Evolutionary conservation across 257 asterid genomes (phyloP).

Genomic region (Petunia secreta): DNA sequence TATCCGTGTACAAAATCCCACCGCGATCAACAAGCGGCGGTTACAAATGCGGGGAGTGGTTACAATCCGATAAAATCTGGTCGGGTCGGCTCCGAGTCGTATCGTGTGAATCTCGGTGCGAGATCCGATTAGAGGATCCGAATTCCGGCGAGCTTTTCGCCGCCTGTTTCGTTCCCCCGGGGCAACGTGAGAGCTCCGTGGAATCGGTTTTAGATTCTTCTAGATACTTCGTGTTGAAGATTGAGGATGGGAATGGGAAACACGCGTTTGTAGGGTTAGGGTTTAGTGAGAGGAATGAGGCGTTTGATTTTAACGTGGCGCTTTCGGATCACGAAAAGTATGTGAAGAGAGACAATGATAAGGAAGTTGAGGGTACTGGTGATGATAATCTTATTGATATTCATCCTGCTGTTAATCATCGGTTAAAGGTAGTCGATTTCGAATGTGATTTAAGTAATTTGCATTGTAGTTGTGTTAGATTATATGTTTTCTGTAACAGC

Average conservation of each 20-base stretch:
- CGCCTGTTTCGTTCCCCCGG: conserved; percentile 86
- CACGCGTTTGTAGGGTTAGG: conserved; percentile 92
- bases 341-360: conserved; percentile 77
- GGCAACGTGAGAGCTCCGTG: conserved; percentile 87
- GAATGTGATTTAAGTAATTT: not conserved
- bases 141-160: conserved; percentile 92
- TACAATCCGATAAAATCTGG: conserved; percentile 99
- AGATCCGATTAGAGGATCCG: conserved; percentile 96
- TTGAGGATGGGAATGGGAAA: conserved; percentile 93
- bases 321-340: conserved; percentile 91
- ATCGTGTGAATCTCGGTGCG: conserved; percentile 76
- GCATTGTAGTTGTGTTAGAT: not conserved
- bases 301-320: conserved; percentile 93
- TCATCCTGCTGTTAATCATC: conserved; percentile 92
- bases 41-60: conserved; percentile 99
- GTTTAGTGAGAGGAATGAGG: conserved; percentile 93
- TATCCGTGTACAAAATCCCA: conserved; percentile 91
- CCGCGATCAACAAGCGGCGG: conserved; percentile 97
- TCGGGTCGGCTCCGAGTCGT: conserved; percentile 90
- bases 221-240: conserved; percentile 85
- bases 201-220: conserved; percentile 92
- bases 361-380: conserved; percentile 48
- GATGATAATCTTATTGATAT: conserved; percentile 73
- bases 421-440: conserved; percentile 57
- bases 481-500: no score